phyloP scores from a whole-genome alignment of 1,139 yeast species.

The Debaryomyces udenii region DNA sequence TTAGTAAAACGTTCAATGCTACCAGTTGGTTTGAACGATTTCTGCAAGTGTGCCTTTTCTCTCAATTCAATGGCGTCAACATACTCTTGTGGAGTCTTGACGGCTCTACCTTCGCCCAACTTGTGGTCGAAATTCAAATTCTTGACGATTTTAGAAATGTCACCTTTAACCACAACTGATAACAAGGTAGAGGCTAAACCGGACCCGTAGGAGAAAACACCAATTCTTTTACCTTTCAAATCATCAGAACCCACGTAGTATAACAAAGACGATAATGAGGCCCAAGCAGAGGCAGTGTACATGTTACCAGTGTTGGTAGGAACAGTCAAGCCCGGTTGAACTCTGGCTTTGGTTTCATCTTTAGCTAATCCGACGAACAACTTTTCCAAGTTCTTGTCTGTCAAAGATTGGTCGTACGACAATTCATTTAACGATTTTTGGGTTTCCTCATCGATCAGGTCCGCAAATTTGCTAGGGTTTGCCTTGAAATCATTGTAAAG shows the following conservation, averaged over 20 bases:
- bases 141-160: constrained; percentile 67
- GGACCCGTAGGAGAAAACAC: constrained; percentile 95
- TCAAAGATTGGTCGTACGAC: constrained; percentile 76
- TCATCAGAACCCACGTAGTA: constrained; percentile 73
- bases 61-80: constrained; percentile 81
- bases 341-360: constrained; percentile 67
- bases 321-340: constrained; percentile 77
- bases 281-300: constrained; percentile 95
- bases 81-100: constrained; percentile 76
- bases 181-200: constrained; percentile 93
- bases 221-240: constrained; percentile 82
- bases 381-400: constrained; percentile 84
- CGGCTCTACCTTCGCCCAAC: constrained; percentile 64
- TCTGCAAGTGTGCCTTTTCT: constrained; percentile 86
- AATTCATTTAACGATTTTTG: constrained; percentile 56
- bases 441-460: constrained; percentile 53
- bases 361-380: constrained; percentile 80
- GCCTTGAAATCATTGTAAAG: constrained; percentile 83
- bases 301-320: constrained; percentile 98
- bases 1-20: constrained; percentile 65
- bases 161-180: constrained; percentile 81
- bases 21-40: constrained; percentile 78
- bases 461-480: constrained; percentile 64
- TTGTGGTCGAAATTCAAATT: constrained; percentile 69
- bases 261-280: constrained; percentile 81